These are phyloP conservation scores for Naganishia liquefaciens DNA, from an alignment of 1,284 basidiomycete species.

Conservation along the genomic window DNA sequence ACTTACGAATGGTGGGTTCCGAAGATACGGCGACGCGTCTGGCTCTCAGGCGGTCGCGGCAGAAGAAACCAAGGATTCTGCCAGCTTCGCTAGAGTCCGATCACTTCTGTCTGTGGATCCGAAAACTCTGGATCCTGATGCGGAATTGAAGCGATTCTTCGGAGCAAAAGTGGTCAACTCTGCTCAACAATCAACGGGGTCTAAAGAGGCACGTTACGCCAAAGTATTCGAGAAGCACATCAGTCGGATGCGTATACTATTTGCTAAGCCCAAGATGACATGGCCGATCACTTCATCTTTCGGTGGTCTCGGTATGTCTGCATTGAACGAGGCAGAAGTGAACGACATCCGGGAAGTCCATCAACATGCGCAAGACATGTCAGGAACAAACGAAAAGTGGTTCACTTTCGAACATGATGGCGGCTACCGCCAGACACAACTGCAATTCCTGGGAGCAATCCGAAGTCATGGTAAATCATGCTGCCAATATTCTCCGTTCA, in stretches of 20 bases:
- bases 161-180: conserved; percentile 75
- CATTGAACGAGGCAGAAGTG: conserved; percentile 63
- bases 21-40: conserved; percentile 7
- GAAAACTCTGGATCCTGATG: conserved; percentile 77
- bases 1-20: background rate
- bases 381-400: conserved; percentile 64
- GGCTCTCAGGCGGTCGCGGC: background rate
- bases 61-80: conserved; percentile 18
- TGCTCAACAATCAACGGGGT: conserved; percentile 28
- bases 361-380: conserved; percentile 23
- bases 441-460: conserved; percentile 75
- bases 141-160: conserved; percentile 87
- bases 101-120: conserved; percentile 72
- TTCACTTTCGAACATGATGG: conserved; percentile 84
- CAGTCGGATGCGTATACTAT: conserved; percentile 41
- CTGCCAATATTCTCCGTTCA: background rate
- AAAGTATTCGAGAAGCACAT: conserved; percentile 38
- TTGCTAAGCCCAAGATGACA: conserved; percentile 36
- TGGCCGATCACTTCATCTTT: conserved; percentile 55
- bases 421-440: conserved; percentile 75
- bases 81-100: conserved; percentile 39
- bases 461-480: conserved; percentile 67
- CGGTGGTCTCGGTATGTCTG: conserved; percentile 65
- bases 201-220: conserved; percentile 28
- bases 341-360: conserved; percentile 39